Evolutionary conservation across 2,329 filamentous ascomycete species (phyloP).

Genomic region (Bipolaris sorokiniana): DNA sequence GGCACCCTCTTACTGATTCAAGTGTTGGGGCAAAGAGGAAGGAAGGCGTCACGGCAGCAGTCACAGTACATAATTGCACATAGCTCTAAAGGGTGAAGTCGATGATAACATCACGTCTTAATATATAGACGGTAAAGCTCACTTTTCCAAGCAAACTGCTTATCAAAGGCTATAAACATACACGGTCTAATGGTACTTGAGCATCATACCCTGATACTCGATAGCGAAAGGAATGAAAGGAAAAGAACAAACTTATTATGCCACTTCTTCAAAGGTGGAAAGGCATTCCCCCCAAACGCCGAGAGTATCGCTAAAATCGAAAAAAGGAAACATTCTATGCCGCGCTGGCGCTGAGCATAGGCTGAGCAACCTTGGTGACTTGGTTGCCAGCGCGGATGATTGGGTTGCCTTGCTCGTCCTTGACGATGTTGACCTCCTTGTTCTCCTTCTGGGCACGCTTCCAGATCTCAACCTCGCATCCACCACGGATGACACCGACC

Average conservation of each 20-base stretch:
- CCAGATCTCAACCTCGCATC: conserved; percentile 54
- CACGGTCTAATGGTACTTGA: conserved; percentile 37
- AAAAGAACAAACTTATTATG: conserved; percentile 34
- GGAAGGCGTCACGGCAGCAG: neutral
- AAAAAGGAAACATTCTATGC: conserved; percentile 59
- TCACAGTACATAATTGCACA: neutral
- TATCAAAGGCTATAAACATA: conserved; percentile 35
- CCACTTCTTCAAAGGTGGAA: conserved; percentile 21
- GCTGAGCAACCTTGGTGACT: conserved; percentile 80
- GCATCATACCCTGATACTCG: conserved; percentile 26
- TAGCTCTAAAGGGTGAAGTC: neutral
- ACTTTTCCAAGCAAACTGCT: conserved; percentile 30
- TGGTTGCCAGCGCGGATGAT: conserved; percentile 87
- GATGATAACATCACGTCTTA: conserved; percentile 27
- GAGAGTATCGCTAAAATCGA: conserved; percentile 39
- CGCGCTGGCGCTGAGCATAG: conserved; percentile 81
- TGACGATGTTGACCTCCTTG: conserved; percentile 80
- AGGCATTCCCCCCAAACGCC: conserved; percentile 38
- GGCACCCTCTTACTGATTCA: conserved; percentile 1
- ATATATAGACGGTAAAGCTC: conserved; percentile 25
- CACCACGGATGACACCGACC: conserved; percentile 52
- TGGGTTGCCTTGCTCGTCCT: conserved; percentile 79
- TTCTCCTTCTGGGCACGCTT: conserved; percentile 52
- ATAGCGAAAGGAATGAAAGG: conserved; percentile 39
- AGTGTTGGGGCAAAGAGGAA: neutral